phyloP scores from a whole-genome alignment of 257 asterid genomes.

The Solanum rostratum region DNA sequence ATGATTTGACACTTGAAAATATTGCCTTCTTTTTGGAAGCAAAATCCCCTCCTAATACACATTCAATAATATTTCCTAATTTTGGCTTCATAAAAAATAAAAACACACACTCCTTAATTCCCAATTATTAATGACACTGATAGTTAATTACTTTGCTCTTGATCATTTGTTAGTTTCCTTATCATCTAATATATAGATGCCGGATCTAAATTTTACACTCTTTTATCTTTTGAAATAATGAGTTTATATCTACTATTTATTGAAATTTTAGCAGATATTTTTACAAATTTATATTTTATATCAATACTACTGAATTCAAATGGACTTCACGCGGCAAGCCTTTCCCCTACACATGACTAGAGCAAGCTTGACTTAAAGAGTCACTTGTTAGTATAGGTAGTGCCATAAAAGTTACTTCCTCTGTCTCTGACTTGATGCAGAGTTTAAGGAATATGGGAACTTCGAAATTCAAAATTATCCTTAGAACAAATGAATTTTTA shows the following conservation, averaged over 20 bases:
- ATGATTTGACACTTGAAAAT: conserved; percentile 12
- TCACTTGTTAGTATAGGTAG: no score
- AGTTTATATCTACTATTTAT: not conserved
- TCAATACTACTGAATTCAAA: not conserved
- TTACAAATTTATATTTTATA: no score
- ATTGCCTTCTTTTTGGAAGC: conserved; percentile 8
- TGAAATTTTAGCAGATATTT: not conserved
- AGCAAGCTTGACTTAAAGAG: no score
- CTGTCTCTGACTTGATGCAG: no score
- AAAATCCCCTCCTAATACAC: conserved; percentile 7
- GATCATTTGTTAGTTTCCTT: not conserved
- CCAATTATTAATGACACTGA: not conserved
- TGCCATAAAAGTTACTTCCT: no score
- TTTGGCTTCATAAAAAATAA: not conserved
- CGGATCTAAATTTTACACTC: not conserved
- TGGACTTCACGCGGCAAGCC: not conserved
- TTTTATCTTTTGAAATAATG: not conserved
- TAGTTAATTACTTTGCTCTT: not conserved
- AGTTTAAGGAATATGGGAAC: no score
- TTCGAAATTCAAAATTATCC: no score
- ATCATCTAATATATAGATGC: not conserved
- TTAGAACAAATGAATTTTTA: no score
- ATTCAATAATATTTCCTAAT: not conserved
- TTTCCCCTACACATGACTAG: not conserved
- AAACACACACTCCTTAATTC: not conserved